phyloP scores from a whole-genome alignment of 2,329 filamentous ascomycete species.

The Sphaerulina vaccinii region DNA sequence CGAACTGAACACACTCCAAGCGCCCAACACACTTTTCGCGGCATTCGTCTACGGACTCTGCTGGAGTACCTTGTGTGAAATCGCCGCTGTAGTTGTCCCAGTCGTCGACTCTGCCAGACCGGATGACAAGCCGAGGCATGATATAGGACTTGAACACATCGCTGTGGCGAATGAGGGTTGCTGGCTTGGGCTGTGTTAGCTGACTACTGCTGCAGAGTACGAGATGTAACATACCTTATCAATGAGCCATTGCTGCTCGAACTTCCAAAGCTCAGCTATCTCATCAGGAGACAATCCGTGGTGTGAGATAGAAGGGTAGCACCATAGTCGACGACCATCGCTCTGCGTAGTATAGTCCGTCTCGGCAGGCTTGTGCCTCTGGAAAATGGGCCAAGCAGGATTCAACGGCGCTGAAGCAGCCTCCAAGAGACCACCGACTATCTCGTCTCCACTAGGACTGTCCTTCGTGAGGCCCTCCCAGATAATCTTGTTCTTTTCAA shows the following conservation, averaged over 20 bases:
- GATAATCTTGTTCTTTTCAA: constrained; percentile 40
- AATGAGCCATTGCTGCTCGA: constrained; percentile 31
- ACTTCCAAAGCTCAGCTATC: constrained; percentile 30
- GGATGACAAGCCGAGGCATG: constrained; percentile 26
- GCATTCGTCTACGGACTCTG: constrained; percentile 14
- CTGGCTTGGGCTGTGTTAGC: constrained; percentile 2
- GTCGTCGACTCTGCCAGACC: constrained; percentile 23
- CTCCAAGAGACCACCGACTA: constrained; percentile 28
- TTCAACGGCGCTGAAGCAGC: constrained; percentile 23
- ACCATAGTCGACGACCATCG: constrained; percentile 27
- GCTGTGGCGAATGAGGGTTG: constrained; percentile 23
- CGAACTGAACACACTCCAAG: constrained; percentile 20
- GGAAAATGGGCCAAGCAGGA: constrained; percentile 30
- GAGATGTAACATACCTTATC: constrained; percentile 13
- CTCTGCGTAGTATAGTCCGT: constrained; percentile 38
- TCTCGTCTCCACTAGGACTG: constrained; percentile 30
- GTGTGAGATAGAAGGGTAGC: constrained; percentile 32
- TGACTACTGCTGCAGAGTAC: not conserved
- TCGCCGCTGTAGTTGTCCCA: constrained; percentile 33
- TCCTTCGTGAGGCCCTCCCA: constrained; percentile 26
- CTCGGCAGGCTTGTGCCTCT: constrained; percentile 40
- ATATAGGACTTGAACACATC: constrained; percentile 31
- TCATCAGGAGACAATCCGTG: constrained; percentile 27
- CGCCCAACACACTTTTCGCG: constrained; percentile 16
- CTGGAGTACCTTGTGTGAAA: constrained; percentile 2